A percentile compares a stretch with the other conserved stretches of the same genome.
phyloP scores from a whole-genome alignment of 1,284 basidiomycete species.

The Cryptococcus wingfieldii region DNA sequence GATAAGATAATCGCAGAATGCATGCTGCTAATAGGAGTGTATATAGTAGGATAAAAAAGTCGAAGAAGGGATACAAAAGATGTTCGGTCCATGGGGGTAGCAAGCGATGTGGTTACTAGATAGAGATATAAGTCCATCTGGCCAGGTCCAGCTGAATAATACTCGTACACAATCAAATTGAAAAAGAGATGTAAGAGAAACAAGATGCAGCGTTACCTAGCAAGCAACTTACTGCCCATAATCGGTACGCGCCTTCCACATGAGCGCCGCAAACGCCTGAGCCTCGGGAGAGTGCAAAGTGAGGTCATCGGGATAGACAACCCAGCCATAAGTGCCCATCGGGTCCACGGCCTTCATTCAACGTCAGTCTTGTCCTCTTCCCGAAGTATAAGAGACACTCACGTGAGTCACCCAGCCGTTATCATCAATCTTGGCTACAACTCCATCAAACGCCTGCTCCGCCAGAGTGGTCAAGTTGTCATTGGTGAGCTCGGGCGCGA shows the following conservation, averaged over 20 bases:
- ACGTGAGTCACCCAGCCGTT: conserved; percentile 24
- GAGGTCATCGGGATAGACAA: conserved; percentile 14
- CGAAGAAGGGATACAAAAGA: too few species aligned
- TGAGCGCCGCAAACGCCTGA: conserved; percentile 31
- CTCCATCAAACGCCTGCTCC: conserved; percentile 25
- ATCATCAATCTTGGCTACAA: conserved; percentile 23
- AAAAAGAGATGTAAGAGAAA: not conserved
- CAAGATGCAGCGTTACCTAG: not conserved
- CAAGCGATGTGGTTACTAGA: too few species aligned
- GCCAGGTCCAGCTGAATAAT: not conserved
- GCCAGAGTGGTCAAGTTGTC: conserved; percentile 11
- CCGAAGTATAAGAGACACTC: conserved; percentile 16
- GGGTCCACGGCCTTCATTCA: conserved; percentile 29
- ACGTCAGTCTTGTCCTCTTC: not conserved
- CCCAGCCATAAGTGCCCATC: conserved; percentile 24
- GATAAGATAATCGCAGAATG: too few species aligned
- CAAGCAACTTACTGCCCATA: conserved; percentile 13
- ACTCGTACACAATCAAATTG: not conserved
- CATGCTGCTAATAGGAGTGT: too few species aligned
- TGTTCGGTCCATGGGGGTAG: too few species aligned
- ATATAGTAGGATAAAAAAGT: too few species aligned
- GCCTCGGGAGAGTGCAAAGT: conserved; percentile 29
- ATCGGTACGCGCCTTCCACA: conserved; percentile 37
- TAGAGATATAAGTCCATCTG: not conserved
- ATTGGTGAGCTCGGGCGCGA: conserved; percentile 11